Evolutionary conservation across 2,329 filamentous ascomycete genomes (phyloP).

Genomic region (Sclerotinia trifoliorum): DNA sequence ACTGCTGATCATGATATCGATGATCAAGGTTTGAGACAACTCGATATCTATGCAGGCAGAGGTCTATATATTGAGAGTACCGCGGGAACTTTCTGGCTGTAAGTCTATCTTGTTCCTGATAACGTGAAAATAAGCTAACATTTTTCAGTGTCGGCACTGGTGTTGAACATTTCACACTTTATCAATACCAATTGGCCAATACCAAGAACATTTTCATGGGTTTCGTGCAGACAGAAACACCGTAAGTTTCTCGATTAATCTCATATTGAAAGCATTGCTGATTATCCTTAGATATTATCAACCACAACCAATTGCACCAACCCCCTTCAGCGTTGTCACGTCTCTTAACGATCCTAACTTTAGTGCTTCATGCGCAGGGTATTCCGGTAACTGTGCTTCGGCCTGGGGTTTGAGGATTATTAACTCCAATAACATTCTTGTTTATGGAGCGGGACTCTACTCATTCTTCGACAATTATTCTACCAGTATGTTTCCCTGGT

Average conservation of each 20-base stretch:
- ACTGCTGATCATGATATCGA: constrained; percentile 47
- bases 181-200: constrained; percentile 52
- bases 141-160: constrained; percentile 38
- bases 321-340: constrained; percentile 56
- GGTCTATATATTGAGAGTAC: constrained; percentile 49
- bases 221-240: constrained; percentile 35
- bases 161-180: constrained; percentile 52
- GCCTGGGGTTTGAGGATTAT: constrained; percentile 66
- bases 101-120: not conserved
- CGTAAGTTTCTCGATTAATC: not conserved
- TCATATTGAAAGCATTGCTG: not conserved
- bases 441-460: constrained; percentile 57
- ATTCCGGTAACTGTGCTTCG: constrained; percentile 48
- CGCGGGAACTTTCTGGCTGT: constrained; percentile 50
- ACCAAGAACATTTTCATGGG: constrained; percentile 35
- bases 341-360: constrained; percentile 53
- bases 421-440: constrained; percentile 47
- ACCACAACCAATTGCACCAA: constrained; percentile 57
- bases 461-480: constrained; percentile 60
- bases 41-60: constrained; percentile 51
- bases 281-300: constrained; percentile 56
- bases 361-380: constrained; percentile 42
- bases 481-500: constrained; percentile 27
- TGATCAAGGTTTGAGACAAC: constrained; percentile 48
- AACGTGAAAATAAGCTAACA: not conserved